A percentile compares a stretch with the other conserved stretches of the same genome.
phyloP scores from a whole-genome alignment of 78 protist genomes.

The Chrysochromulina parva region DNA sequence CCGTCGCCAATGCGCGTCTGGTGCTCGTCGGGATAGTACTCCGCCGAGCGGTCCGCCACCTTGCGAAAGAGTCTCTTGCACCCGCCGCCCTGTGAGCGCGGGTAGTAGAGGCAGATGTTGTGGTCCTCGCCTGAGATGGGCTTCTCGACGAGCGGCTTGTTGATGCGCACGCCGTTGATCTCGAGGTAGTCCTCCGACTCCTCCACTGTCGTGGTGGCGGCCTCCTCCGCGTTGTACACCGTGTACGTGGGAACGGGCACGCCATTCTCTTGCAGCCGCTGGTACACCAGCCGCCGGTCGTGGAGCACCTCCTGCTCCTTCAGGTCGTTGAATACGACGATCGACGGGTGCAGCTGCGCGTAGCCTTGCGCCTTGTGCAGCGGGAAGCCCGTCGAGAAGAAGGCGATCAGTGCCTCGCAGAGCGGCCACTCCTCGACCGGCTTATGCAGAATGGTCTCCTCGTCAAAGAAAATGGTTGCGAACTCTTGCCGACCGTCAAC shows the following conservation, averaged over 20 bases:
- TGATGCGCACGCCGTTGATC: slow-evolving; percentile 35
- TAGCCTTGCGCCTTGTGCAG: slow-evolving; percentile 68
- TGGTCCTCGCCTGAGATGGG: slow-evolving; percentile 91
- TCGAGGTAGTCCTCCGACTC: slow-evolving; percentile 36
- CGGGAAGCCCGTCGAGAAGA: slow-evolving; percentile 84
- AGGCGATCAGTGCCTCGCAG: slow-evolving; percentile 65
- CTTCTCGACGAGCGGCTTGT: slow-evolving; percentile 94
- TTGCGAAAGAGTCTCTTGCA: slow-evolving; percentile 87
- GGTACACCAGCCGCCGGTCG: slow-evolving; percentile 64
- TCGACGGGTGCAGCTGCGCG: slow-evolving; percentile 54
- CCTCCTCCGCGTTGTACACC: slow-evolving; percentile 7
- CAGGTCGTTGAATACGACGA: slow-evolving; percentile 74
- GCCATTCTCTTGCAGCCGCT: slow-evolving; percentile 35
- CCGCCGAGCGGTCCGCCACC: slow-evolving; percentile 66
- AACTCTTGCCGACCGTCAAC: slow-evolving; percentile 26
- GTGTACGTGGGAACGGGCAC: slow-evolving; percentile 69
- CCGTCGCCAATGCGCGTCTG: slow-evolving; percentile 49
- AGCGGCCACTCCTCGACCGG: slow-evolving; percentile 80
- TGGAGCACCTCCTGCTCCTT: slow-evolving; percentile 54
- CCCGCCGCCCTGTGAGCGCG: slow-evolving; percentile 80
- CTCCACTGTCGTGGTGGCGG: slow-evolving; percentile 19
- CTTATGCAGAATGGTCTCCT: slow-evolving; percentile 33
- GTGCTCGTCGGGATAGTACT: slow-evolving; percentile 47
- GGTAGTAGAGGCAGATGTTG: slow-evolving; percentile 88
- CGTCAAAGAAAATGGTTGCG: slow-evolving; percentile 27